Evolutionary conservation across 73 alveolate species (phyloP), one percentile per base, ranked within the genome.

Genomic region (Paramecium sonneborni): DNA sequence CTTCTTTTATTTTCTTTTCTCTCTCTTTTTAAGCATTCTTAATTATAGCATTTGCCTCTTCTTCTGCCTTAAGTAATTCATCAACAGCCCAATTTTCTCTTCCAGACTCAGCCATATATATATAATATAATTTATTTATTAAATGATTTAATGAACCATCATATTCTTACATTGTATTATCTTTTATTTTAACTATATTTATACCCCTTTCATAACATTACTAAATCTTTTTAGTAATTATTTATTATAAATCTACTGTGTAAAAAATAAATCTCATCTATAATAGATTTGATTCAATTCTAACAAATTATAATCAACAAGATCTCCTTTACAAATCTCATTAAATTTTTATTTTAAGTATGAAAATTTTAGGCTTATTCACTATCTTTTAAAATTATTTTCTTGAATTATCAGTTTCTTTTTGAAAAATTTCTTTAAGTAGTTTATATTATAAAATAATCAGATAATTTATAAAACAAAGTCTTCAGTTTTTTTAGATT

Each of bases 1-100:
- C 94, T 35, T 88, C 94, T 72, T 88, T 88, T 41, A 88, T 76
- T 67, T 88, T 88, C 91, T 72, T 88, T 46, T 88, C 94, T 70
- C 94, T 88, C 26, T 88, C 91, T 44, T 76, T 69, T 70, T 88
- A 55, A 21, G 94, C 94, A 32, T 68, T 57, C 88, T 88, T 88
- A 11, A 88, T 88, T 12, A 88, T 70, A 21, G 85, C 90, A 88
- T 88, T 88, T 11, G 94, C 94, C 21, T 88, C 94, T 72, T 88
- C 87, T 37, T 88, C 94, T 37, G 94, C 94, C 58, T 82, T 88
- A 32, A 88, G 44, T 37, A 88, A 85, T 35, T 88, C 94, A 72
- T 88, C 94, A 23, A 88, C 94, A 20, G 94, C 90, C 90, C 90
- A 79, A 44, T 79, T 79, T 34, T 79, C 90, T 43, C 90, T 46